Conservation (phyloP, 495 filamentous ascomycete genomes). For the Neurospora sp. region DNA sequence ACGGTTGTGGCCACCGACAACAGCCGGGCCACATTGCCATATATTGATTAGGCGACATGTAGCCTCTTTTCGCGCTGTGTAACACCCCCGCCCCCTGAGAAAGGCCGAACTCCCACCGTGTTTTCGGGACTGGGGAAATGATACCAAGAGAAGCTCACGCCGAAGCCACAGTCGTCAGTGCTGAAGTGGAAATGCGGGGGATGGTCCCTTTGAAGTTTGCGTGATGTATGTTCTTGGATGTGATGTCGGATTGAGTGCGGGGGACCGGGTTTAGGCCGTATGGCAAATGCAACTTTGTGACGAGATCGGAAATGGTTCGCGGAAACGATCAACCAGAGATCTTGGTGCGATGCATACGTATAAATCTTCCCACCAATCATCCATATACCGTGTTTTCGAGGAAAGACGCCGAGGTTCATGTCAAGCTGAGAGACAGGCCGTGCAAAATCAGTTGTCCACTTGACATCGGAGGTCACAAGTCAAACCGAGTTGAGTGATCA, state of each 20-base stretch:
- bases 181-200: not conserved
- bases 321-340: not conserved
- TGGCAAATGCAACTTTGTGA: not conserved
- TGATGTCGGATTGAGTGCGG: not conserved
- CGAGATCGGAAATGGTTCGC: not conserved
- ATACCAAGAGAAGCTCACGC: not conserved
- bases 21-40: conserved; percentile 8
- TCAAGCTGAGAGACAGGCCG: not conserved
- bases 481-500: not conserved
- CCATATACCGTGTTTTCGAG: not conserved
- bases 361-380: not conserved
- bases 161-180: not conserved
- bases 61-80: not conserved
- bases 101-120: not conserved
- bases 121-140: not conserved
- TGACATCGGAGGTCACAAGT: not conserved
- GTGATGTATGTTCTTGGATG: not conserved
- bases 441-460: not conserved
- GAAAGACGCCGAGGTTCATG: not conserved
- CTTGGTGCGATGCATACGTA: not conserved
- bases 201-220: not conserved
- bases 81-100: not conserved
- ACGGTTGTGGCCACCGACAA: conserved; percentile 3
- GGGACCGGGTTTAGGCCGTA: not conserved
- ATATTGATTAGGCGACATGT: conserved; percentile 7